phyloP scores from a whole-genome alignment of 202 grass and related monocot genomes.

The Schoenoplectus triqueter region DNA sequence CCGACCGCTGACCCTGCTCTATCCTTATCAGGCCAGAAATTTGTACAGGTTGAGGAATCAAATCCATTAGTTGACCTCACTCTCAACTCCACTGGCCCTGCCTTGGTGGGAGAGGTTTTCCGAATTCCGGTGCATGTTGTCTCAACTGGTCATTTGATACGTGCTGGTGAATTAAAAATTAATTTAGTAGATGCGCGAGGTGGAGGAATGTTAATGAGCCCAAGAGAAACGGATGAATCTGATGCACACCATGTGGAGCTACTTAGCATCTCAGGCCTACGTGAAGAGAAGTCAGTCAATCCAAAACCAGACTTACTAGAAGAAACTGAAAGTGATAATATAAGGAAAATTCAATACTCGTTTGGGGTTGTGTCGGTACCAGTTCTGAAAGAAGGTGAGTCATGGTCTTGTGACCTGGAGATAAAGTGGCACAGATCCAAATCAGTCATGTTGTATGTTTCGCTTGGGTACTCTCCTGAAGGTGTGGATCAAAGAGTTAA shows the following conservation, averaged over 20 bases:
- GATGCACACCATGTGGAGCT: slow-evolving; percentile 88
- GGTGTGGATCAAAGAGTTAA: slow-evolving; percentile 68
- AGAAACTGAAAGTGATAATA: slow-evolving; percentile 64
- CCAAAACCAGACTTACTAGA: slow-evolving; percentile 11
- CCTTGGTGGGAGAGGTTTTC: slow-evolving; percentile 90
- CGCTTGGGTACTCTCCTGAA: slow-evolving; percentile 80
- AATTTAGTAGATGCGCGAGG: slow-evolving; percentile 96
- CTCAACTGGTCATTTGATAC: slow-evolving; percentile 71
- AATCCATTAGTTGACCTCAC: slow-evolving; percentile 79
- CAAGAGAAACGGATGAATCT: slow-evolving; percentile 79
- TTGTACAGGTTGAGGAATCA: slow-evolving; percentile 83
- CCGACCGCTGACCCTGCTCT: slow-evolving; percentile 69
- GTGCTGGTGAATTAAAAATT: slow-evolving; percentile 96
- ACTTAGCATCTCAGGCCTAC: slow-evolving; percentile 65
- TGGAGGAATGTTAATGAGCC: slow-evolving; percentile 87
- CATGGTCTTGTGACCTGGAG: slow-evolving; percentile 90
- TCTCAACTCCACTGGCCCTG: slow-evolving; percentile 62
- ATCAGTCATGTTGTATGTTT: slow-evolving; percentile 91
- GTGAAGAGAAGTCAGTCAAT: slow-evolving; percentile 37
- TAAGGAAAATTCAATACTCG: slow-evolving; percentile 84
- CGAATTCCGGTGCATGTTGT: slow-evolving; percentile 61
- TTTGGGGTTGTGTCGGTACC: slow-evolving; percentile 93
- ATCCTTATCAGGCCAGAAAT: slow-evolving; percentile 69
- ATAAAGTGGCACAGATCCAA: slow-evolving; percentile 94
- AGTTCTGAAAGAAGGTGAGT: slow-evolving; percentile 54